These are phyloP conservation scores for Botrytis medusae DNA, from an alignment of 2,329 filamentous ascomycete genomes.

Conservation along the genomic window DNA sequence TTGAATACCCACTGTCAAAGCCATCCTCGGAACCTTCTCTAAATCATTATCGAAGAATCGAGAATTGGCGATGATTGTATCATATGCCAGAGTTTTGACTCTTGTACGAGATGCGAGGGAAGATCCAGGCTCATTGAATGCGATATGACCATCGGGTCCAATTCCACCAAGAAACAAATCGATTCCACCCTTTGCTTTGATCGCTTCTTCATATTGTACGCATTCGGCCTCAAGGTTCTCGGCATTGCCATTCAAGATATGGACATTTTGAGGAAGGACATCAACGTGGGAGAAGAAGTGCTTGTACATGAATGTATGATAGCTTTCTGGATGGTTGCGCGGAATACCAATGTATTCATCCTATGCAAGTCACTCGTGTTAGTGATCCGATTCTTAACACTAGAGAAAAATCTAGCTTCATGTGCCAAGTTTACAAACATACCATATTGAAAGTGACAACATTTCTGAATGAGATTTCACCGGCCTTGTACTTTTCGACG, in stretches of 20 bases:
- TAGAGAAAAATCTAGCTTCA: background rate
- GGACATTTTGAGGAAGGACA: slow-evolving; percentile 76
- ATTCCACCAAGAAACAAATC: slow-evolving; percentile 85
- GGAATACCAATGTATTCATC: slow-evolving; percentile 86
- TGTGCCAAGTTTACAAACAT: slow-evolving; percentile 35
- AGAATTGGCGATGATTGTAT: slow-evolving; percentile 83
- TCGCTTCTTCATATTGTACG: slow-evolving; percentile 75
- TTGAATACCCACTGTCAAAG: slow-evolving; percentile 80
- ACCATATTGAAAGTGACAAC: slow-evolving; percentile 93
- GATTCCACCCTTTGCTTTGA: slow-evolving; percentile 72
- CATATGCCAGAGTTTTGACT: slow-evolving; percentile 84
- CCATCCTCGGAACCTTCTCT: slow-evolving; percentile 73
- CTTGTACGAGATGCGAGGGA: slow-evolving; percentile 74
- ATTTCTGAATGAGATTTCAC: slow-evolving; percentile 78
- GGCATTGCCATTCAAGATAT: slow-evolving; percentile 82
- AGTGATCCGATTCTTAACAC: background rate
- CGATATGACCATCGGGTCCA: slow-evolving; percentile 83
- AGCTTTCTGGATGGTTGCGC: slow-evolving; percentile 79
- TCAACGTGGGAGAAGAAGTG: slow-evolving; percentile 87
- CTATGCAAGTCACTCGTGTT: slow-evolving; percentile 42
- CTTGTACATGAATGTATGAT: slow-evolving; percentile 93
- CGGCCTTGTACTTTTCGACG: slow-evolving; percentile 68
- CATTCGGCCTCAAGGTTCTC: slow-evolving; percentile 74
- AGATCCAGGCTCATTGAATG: slow-evolving; percentile 87
- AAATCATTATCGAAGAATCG: slow-evolving; percentile 79